Percentiles rank a stretch among this genome's conserved stretches.
Evolutionary conservation across 2,329 filamentous ascomycete species (phyloP).

Genomic region (Diaporthe destruens): DNA sequence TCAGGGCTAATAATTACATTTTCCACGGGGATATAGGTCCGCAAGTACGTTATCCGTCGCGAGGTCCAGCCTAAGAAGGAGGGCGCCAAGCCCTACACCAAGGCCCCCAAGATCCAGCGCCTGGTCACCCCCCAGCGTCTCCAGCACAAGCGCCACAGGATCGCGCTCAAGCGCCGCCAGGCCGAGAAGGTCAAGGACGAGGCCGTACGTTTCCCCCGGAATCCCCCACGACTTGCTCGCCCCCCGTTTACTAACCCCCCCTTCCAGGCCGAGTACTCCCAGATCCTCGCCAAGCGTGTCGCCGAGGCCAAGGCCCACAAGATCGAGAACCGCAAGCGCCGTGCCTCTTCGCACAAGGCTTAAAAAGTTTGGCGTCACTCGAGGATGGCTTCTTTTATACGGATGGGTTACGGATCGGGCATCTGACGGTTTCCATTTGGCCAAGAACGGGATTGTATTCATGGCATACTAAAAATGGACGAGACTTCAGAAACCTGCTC

Average conservation of each 20-base stretch:
- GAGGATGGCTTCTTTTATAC: constrained; percentile 54
- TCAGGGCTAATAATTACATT: constrained; percentile 54
- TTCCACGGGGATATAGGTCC: constrained; percentile 74
- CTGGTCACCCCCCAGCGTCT: constrained; percentile 99
- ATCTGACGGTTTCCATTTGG: constrained; percentile 39
- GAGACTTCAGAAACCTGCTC: constrained; percentile 43
- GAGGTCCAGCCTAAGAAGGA: constrained; percentile 97
- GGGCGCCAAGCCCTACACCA: constrained; percentile 98
- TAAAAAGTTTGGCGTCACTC: constrained; percentile 64
- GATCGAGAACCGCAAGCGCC: constrained; percentile 94
- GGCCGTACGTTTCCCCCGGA: constrained; percentile 77
- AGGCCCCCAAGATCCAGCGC: constrained; percentile 99
- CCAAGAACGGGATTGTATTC: constrained; percentile 45
- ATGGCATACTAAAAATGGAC: constrained; percentile 46
- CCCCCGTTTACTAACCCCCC: constrained; percentile 52
- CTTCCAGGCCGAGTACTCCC: constrained; percentile 93
- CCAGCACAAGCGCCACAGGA: constrained; percentile 99
- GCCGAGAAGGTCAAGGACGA: constrained; percentile 98
- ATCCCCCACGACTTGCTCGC: background rate
- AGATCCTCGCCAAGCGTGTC: constrained; percentile 96
- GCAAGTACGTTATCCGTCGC: constrained; percentile 99
- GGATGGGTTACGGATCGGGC: constrained; percentile 46
- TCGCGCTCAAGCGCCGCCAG: constrained; percentile 98
- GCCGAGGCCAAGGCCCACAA: constrained; percentile 95
- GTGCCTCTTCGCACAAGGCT: constrained; percentile 90